Evolutionary conservation across 2,329 filamentous ascomycete species (phyloP).

Genomic region (Aureobasidium leucospermi): DNA sequence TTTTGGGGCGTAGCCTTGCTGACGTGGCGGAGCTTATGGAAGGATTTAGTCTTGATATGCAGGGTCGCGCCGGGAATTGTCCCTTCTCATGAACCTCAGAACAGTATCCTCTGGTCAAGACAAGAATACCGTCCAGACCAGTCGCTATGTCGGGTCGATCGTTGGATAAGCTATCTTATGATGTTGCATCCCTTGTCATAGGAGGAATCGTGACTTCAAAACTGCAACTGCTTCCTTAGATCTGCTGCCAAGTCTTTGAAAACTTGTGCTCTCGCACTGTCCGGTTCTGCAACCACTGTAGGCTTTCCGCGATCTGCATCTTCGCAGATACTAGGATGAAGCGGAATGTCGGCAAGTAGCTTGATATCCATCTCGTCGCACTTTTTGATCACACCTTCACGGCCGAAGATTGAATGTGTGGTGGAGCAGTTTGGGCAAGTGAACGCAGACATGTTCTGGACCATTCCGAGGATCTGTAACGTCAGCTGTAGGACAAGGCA

Average conservation of each 20-base stretch:
- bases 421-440: constrained; percentile 56
- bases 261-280: constrained; percentile 61
- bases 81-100: background rate
- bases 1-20: background rate
- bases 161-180: too few species aligned
- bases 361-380: constrained; percentile 67
- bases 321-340: constrained; percentile 79
- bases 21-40: background rate
- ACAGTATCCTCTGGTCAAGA: too few species aligned
- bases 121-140: too few species aligned
- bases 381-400: constrained; percentile 51
- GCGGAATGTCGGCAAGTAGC: constrained; percentile 81
- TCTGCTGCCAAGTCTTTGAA: constrained; percentile 47
- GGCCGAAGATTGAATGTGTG: constrained; percentile 30
- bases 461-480: constrained; percentile 62
- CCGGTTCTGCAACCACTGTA: constrained; percentile 79
- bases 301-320: constrained; percentile 83
- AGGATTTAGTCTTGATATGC: background rate
- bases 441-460: constrained; percentile 88
- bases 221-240: constrained; percentile 13
- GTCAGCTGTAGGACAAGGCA: background rate
- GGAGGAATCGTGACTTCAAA: background rate
- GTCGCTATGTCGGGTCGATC: too few species aligned
- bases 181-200: too few species aligned
- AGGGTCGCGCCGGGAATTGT: background rate